phyloP scores from a whole-genome alignment of 1,139 yeast species.

The Debaryomyces fabryi region DNA sequence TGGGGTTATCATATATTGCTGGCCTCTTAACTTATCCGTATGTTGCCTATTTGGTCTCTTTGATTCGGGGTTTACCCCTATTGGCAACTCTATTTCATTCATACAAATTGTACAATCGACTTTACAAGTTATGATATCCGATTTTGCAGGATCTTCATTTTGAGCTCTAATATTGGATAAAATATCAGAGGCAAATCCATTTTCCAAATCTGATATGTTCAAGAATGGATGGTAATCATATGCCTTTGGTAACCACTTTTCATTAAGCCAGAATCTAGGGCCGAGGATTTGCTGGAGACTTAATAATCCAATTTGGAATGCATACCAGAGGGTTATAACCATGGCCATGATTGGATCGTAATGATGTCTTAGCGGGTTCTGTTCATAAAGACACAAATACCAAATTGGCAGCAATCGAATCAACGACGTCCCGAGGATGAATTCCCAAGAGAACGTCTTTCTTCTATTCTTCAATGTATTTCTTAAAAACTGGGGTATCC shows the following conservation, averaged over 20 bases:
- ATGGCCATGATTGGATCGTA: constrained; percentile 53
- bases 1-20: constrained; percentile 85
- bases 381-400: constrained; percentile 54
- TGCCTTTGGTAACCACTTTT: constrained; percentile 70
- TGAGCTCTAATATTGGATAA: constrained; percentile 27
- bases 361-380: constrained; percentile 55
- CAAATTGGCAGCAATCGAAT: constrained; percentile 65
- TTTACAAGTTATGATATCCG: constrained; percentile 31
- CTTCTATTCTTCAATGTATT: constrained; percentile 76
- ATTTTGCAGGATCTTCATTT: constrained; percentile 28
- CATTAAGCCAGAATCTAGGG: constrained; percentile 82
- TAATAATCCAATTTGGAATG: constrained; percentile 56
- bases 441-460: constrained; percentile 68
- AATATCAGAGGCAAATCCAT: constrained; percentile 49
- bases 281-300: constrained; percentile 69
- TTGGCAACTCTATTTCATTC: constrained; percentile 69
- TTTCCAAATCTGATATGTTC: constrained; percentile 62
- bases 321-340: constrained; percentile 53
- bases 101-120: constrained; percentile 89
- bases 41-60: constrained; percentile 16
- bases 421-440: constrained; percentile 65
- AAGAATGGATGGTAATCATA: constrained; percentile 80
- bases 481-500: constrained; percentile 91
- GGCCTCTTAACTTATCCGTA: constrained; percentile 28
- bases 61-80: constrained; percentile 28